Conservation (phyloP, 331 rosid genomes). For the Prunus yedoensis region DNA sequence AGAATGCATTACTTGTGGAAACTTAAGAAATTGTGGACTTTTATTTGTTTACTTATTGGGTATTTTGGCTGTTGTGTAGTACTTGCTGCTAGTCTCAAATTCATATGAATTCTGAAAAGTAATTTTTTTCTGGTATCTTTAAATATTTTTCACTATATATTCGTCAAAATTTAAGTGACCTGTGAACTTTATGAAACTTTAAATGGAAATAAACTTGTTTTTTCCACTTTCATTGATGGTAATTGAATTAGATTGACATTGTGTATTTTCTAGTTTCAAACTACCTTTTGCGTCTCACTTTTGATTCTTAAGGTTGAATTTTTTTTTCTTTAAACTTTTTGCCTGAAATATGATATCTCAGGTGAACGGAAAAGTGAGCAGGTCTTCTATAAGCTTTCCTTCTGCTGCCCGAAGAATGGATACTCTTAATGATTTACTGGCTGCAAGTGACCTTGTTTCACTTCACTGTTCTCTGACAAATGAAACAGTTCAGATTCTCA, state of each 20-base stretch:
- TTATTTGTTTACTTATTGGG: not conserved
- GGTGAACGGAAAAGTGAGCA: slow-evolving; percentile 55
- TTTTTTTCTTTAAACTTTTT: slow-evolving; percentile 19
- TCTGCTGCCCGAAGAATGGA: slow-evolving; percentile 96
- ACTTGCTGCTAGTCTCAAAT: not conserved
- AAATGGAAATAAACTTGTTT: not conserved
- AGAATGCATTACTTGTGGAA: not conserved
- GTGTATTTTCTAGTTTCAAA: not conserved
- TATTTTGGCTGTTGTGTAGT: not conserved
- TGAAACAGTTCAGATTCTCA: slow-evolving; percentile 87
- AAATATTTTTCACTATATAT: not conserved
- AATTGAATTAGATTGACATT: not conserved
- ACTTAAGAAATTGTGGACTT: not conserved
- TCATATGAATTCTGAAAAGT: not conserved
- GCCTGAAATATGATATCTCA: slow-evolving; percentile 24
- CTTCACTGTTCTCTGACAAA: slow-evolving; percentile 91
- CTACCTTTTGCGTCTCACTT: not conserved
- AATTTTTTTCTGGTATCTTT: not conserved
- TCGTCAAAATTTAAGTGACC: not conserved
- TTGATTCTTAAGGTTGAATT: slow-evolving; percentile 14
- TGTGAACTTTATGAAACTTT: not conserved
- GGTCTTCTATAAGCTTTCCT: slow-evolving; percentile 57
- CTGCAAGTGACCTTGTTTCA: slow-evolving; percentile 93
- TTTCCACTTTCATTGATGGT: not conserved
- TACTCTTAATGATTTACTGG: slow-evolving; percentile 94